phyloP scores from a whole-genome alignment of 1,284 basidiomycete genomes.

The Microbotryomycetes sp. region DNA sequence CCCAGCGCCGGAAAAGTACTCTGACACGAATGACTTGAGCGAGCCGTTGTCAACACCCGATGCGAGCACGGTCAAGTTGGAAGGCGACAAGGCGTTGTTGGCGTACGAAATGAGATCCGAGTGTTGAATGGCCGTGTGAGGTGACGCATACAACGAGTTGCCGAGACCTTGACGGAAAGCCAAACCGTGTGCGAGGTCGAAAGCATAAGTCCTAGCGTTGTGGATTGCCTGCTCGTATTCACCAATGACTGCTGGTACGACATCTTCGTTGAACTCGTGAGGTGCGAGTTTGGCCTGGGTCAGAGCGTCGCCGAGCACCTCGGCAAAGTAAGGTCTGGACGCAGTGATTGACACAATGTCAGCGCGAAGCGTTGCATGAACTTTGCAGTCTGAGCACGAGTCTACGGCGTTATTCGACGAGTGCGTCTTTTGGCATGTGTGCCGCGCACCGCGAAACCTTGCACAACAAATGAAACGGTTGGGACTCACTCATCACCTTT shows the following conservation, averaged over 20 bases:
- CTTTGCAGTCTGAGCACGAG: not conserved
- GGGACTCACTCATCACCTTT: conserved; percentile 86
- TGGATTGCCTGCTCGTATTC: conserved; percentile 61
- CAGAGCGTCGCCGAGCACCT: conserved; percentile 74
- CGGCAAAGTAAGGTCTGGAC: conserved; percentile 74
- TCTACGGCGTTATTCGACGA: not conserved
- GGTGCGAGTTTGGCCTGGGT: conserved; percentile 74
- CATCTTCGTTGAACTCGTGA: conserved; percentile 81
- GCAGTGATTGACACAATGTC: not conserved
- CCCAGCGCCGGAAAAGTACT: conserved; percentile 53
- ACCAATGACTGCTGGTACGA: conserved; percentile 63
- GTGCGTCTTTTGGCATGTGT: not conserved
- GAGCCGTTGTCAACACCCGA: conserved; percentile 69
- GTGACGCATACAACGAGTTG: conserved; percentile 71
- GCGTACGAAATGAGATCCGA: conserved; percentile 64
- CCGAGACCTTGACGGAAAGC: conserved; percentile 90
- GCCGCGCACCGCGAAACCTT: not conserved
- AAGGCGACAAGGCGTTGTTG: conserved; percentile 57
- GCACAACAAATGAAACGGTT: conserved; percentile 1
- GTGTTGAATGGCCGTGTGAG: conserved; percentile 59
- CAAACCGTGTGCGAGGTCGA: conserved; percentile 76
- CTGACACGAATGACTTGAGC: conserved; percentile 64
- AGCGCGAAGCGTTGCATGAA: not conserved
- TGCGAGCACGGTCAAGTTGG: conserved; percentile 76
- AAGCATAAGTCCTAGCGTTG: conserved; percentile 58